These are phyloP conservation scores for Haplographium delicatum DNA, from an alignment of 495 filamentous ascomycete genomes.

Conservation along the genomic window DNA sequence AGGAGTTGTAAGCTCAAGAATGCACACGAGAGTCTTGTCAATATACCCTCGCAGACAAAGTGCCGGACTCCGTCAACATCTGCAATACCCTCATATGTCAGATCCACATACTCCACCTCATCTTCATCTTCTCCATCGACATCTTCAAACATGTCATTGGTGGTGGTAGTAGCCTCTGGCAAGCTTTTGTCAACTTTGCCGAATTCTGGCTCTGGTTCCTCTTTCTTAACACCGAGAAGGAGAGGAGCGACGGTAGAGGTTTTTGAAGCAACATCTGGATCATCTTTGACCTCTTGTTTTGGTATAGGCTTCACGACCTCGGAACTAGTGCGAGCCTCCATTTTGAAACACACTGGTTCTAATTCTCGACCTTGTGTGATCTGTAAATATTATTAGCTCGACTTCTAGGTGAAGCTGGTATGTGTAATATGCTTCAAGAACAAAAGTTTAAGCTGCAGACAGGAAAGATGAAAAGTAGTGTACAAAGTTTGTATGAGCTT, in stretches of 20 bases:
- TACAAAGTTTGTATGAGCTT: no score
- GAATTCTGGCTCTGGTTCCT: conserved; percentile 6
- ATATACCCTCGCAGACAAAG: conserved; percentile 22
- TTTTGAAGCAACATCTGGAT: neutral
- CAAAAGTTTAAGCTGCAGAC: no score
- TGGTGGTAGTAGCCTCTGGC: conserved; percentile 3
- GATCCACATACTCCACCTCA: conserved; percentile 16
- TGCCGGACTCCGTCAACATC: conserved; percentile 17
- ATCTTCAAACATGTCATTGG: conserved; percentile 25
- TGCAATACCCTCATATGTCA: conserved; percentile 17
- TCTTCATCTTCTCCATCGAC: neutral
- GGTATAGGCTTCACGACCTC: neutral
- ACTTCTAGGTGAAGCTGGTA: no score
- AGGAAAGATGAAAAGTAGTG: no score
- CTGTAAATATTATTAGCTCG: no score
- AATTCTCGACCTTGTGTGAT: no score
- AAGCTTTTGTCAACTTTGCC: conserved; percentile 4
- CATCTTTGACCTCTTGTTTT: neutral
- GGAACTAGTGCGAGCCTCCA: no score
- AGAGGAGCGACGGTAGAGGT: neutral
- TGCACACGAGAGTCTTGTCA: no score
- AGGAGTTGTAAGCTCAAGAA: no score
- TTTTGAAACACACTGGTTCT: no score
- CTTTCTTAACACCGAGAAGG: conserved; percentile 10
- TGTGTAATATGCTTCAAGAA: no score